These are phyloP conservation scores for Rhytidhysteron rufulum DNA, from an alignment of 2,329 filamentous ascomycete species.

Conservation along the genomic window DNA sequence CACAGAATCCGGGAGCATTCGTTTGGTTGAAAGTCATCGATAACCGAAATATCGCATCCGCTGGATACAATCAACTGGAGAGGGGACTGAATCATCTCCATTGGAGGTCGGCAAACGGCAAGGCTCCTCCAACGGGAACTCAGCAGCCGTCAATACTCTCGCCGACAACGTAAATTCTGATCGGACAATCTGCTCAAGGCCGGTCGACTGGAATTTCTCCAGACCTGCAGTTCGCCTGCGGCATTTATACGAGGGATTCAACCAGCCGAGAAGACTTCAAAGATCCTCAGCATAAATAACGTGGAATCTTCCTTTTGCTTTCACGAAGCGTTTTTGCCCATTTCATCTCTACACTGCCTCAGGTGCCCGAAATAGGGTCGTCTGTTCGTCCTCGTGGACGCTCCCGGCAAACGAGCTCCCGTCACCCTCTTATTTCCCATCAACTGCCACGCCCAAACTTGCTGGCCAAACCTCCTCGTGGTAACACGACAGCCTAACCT, in stretches of 20 bases:
- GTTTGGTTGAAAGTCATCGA: conserved; percentile 11
- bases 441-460: conserved; percentile 16
- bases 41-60: conserved; percentile 16
- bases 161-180: too few species aligned
- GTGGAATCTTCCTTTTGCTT: too few species aligned
- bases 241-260: too few species aligned
- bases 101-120: conserved; percentile 20
- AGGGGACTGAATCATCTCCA: conserved; percentile 16
- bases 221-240: too few species aligned
- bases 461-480: conserved; percentile 11
- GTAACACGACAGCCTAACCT: conserved; percentile 22
- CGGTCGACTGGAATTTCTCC: too few species aligned
- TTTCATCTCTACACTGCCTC: too few species aligned
- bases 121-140: conserved; percentile 9
- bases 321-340: too few species aligned
- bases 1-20: conserved; percentile 13
- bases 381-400: conserved; percentile 25
- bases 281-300: too few species aligned
- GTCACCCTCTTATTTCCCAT: conserved; percentile 14
- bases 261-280: too few species aligned
- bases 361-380: conserved; percentile 20
- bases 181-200: too few species aligned
- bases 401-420: conserved; percentile 22
- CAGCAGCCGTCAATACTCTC: too few species aligned
- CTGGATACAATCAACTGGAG: conserved; percentile 18